Evolutionary conservation across 768 basidiomycete species (phyloP).

Genomic region (Lactarius deliciosus): DNA sequence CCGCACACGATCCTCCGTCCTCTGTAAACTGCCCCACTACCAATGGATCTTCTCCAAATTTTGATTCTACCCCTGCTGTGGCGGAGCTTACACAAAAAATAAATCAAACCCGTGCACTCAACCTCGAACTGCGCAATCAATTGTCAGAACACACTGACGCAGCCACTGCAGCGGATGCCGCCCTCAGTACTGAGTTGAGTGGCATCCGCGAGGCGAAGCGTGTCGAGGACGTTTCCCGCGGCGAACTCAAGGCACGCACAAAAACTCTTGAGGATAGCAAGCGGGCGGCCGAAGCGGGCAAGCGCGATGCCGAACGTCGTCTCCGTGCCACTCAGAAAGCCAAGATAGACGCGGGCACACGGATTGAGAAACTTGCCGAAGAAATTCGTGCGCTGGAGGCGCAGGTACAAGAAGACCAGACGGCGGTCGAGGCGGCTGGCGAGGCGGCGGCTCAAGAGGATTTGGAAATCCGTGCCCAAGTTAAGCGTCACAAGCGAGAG

Average conservation of each 20-base stretch:
- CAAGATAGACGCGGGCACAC: conserved; percentile 60
- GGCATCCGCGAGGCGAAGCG: conserved; percentile 75
- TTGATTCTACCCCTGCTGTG: conserved; percentile 67
- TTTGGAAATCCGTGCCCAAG: conserved; percentile 40
- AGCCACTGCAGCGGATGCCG: conserved; percentile 52
- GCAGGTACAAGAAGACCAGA: conserved; percentile 27
- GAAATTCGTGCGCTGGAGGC: conserved; percentile 55
- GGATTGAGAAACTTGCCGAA: conserved; percentile 54
- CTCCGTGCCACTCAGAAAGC: conserved; percentile 65
- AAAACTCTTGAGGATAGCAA: conserved; percentile 86
- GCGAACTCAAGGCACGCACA: conserved; percentile 79
- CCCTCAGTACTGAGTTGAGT: conserved; percentile 66
- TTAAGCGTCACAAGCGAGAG: conserved; percentile 46
- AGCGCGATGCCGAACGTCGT: conserved; percentile 86
- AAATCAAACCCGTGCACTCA: conserved; percentile 54
- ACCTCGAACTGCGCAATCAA: conserved; percentile 69
- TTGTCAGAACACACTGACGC: conserved; percentile 47
- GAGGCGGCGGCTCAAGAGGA: conserved; percentile 35
- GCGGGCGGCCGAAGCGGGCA: conserved; percentile 74
- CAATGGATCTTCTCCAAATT: conserved; percentile 41
- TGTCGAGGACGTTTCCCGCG: conserved; percentile 75
- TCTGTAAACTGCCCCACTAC: conserved; percentile 22
- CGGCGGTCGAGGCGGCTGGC: conserved; percentile 5
- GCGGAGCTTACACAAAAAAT: conserved; percentile 78
- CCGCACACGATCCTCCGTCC: conserved; percentile 19